Evolutionary conservation across 768 basidiomycete genomes (phyloP), one percentile per base, ranked within the genome.

Genomic region (Peribolospora kevripleyi): DNA sequence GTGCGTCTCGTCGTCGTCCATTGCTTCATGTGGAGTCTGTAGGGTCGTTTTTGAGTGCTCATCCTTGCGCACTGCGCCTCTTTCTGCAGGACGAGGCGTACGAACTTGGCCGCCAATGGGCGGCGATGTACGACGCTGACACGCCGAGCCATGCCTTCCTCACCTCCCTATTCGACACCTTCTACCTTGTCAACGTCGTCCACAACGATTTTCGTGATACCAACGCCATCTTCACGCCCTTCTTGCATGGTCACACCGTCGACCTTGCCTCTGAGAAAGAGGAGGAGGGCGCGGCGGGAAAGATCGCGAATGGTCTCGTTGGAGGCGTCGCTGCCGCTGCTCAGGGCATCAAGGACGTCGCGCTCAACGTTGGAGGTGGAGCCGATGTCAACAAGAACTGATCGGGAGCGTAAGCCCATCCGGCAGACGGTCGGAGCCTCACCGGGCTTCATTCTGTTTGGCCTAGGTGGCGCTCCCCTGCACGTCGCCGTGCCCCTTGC

Each of bases 81-180:
- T 25, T 25, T 25, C 1, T 55, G 46, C 65, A 95, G 86, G 85
- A 91, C 39, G 93, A 97, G 65, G 90, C 87, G 0, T 98, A 91
- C 67, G 80, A 80, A 11, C 88, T 88, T 54, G 95, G 93, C 82
- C 74, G 78, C 0, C 81, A 86, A 60, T 98, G 93, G 93, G 80
- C 87, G 6, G 75, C 77, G 13, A 78, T 84, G 57, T 91, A 87
- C 63, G 75, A 78, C 2, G 80, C 83, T 0, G 73, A 66, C 6
- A 85, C 88, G 0, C 69, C 73, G 8, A 79, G 84, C 57, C 73
- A 84, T 54, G 67, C 69, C 51, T 61, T 90, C n/a, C 72, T 98
- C 39, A 80, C 87, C 53, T 57, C 67, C 5, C 74, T 95, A 46
- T 72, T 78, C 53, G 72, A 79, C 57, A 72, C 76, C 50, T 76